Evolutionary conservation across 2,329 filamentous ascomycete genomes (phyloP), one percentile per base, ranked within the genome.

Genomic region (Fusarium sp.): DNA sequence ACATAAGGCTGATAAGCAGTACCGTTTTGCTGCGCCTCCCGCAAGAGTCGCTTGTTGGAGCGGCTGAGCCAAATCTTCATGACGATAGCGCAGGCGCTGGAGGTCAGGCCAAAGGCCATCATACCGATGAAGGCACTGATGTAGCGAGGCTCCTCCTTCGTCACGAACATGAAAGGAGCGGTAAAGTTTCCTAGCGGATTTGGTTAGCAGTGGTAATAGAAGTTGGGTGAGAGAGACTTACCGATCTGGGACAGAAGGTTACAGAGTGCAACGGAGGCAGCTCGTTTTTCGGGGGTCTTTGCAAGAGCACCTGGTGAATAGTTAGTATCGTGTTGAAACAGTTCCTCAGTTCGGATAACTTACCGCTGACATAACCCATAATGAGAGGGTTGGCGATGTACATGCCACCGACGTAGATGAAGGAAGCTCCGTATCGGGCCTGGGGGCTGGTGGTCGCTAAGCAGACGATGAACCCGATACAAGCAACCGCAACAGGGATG

Each of bases 341-440:
- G n/a, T n/a, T n/a, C n/a, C n/a, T n/a, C n/a, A n/a, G n/a, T n/a
- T n/a, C n/a, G n/a, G n/a, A 33, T 18, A 1, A 19, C 35, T 9
- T 54, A 33, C 64, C 64, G n/a, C 44, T 67, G 5, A 67, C 64
- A 18, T 67, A 67, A 4, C 64, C 64, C 64, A 67, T 67, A 4
- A 67, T 67, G 5, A 67, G 63, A 23, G 63, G 64, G 28, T 67
- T 67, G 7, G 64, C 64, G 23, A 67, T 67, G 15, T 67, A 67
- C 64, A 67, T 67, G 18, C 64, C 64, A 0, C 64, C 64, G 0
- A 67, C 64, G 4, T 67, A 67, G 44, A 67, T 61, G n/a, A 67
- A 67, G 0, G 64, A 67, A 7, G 64, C 64, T 37, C 64, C 63
- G 1, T 67, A 67, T 4, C 64, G 33, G 19, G 64, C 64, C 5